Conservation (phyloP, 2,329 filamentous ascomycete species). For the Trichothecium sympodiale region DNA sequence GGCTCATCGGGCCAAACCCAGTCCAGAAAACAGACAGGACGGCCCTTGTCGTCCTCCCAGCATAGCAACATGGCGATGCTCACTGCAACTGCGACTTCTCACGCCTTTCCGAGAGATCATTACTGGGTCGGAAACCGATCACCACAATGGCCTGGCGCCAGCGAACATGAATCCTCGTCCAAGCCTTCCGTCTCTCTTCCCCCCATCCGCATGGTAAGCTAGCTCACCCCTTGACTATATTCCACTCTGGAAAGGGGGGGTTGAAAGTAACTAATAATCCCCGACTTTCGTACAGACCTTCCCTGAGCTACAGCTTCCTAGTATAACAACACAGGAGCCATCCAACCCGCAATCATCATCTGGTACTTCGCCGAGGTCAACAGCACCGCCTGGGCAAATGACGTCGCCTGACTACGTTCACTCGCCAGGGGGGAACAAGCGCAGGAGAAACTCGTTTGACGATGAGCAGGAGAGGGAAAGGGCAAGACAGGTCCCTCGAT, state of each 20-base stretch:
- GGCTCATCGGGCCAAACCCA: conserved; percentile 21
- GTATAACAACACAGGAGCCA: conserved; percentile 1
- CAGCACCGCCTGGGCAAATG: conserved; percentile 14
- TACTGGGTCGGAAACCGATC: conserved; percentile 25
- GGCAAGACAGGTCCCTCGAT: conserved; percentile 33
- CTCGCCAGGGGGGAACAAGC: conserved; percentile 36
- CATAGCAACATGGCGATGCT: conserved; percentile 37
- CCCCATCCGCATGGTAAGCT: conserved; percentile 39
- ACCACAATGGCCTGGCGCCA: conserved; percentile 6
- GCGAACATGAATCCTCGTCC: conserved; percentile 3
- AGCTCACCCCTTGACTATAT: too few relatives aligned
- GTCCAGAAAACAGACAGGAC: conserved; percentile 15
- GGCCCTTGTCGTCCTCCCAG: conserved; percentile 10
- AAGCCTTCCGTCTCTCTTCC: conserved; percentile 33
- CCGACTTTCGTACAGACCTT: conserved; percentile 26
- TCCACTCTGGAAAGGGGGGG: too few relatives aligned
- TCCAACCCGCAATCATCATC: conserved; percentile 18
- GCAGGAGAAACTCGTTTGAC: conserved; percentile 32
- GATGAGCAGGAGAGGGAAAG: conserved; percentile 26
- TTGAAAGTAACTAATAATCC: too few relatives aligned
- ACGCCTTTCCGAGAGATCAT: conserved; percentile 28
- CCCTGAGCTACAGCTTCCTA: conserved; percentile 30
- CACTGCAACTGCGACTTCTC: conserved; percentile 28
- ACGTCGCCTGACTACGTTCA: conserved; percentile 37
- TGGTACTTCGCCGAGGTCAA: conserved; percentile 21